Conservation (phyloP, 257 asterid genomes). For the Capsicum chinense region DNA sequence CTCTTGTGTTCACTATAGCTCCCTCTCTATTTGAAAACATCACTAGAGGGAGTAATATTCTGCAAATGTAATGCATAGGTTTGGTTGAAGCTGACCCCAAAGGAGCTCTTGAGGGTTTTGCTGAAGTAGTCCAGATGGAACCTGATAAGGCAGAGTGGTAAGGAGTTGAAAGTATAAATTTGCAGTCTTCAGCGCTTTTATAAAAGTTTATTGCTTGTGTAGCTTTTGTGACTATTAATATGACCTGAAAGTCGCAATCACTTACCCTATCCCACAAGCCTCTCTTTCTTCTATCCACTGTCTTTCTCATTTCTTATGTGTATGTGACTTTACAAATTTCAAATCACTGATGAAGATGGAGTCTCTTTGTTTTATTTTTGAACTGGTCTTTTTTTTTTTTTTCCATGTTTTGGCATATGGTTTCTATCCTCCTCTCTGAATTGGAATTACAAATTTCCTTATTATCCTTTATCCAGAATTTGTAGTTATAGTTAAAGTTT, state of each 20-base stretch:
- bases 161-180: conserved; percentile 12
- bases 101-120: conserved; percentile 90
- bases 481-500: background rate
- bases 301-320: background rate
- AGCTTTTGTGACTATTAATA: background rate
- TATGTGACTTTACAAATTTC: background rate
- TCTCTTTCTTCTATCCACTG: conserved; percentile 8
- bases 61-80: conserved; percentile 47
- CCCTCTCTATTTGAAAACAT: background rate
- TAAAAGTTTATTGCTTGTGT: background rate
- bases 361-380: background rate
- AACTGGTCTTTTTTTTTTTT: background rate
- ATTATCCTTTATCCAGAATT: background rate
- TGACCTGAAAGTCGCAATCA: background rate
- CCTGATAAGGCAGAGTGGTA: conserved; percentile 96
- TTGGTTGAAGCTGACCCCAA: conserved; percentile 89
- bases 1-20: background rate
- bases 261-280: background rate
- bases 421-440: background rate
- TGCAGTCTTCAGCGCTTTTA: conserved; percentile 1
- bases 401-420: background rate
- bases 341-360: background rate
- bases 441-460: background rate
- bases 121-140: conserved; percentile 91
- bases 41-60: background rate